phyloP scores from a whole-genome alignment of 2,329 filamentous ascomycete genomes.

The Nemania sp. region DNA sequence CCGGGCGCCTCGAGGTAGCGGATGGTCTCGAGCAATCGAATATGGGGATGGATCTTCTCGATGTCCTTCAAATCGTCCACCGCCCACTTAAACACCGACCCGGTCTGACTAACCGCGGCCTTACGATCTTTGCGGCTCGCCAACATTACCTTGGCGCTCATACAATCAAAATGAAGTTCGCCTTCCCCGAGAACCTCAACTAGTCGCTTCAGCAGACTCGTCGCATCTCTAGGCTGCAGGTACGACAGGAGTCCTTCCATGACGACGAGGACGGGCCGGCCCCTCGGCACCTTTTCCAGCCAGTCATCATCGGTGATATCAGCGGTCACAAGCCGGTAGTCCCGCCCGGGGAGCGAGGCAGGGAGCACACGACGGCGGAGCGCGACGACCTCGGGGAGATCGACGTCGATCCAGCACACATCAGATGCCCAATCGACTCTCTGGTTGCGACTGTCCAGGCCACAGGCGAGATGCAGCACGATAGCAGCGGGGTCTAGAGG shows the following conservation, averaged over 20 bases:
- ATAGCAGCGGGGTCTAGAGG: conserved; percentile 46
- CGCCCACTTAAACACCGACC: conserved; percentile 45
- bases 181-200: conserved; percentile 46
- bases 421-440: conserved; percentile 42
- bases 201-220: conserved; percentile 44
- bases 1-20: conserved; percentile 31
- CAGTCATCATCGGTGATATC: conserved; percentile 48
- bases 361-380: conserved; percentile 48
- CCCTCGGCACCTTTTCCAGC: conserved; percentile 49
- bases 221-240: conserved; percentile 44
- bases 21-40: conserved; percentile 40
- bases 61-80: conserved; percentile 43
- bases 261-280: conserved; percentile 50
- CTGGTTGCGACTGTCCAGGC: conserved; percentile 49
- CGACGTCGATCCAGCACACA: conserved; percentile 53
- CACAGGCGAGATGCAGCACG: conserved; percentile 51
- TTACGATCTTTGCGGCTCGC: conserved; percentile 33
- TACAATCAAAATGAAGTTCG: conserved; percentile 48
- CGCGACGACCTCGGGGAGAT: conserved; percentile 52
- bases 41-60: conserved; percentile 41
- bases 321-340: conserved; percentile 48
- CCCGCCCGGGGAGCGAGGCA: conserved; percentile 37
- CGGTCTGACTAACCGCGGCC: conserved; percentile 36
- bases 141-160: conserved; percentile 35
- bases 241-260: conserved; percentile 53